Evolutionary conservation across 1,284 basidiomycete species (phyloP), one percentile per base, ranked within the genome.

Genomic region (Xerocomus amazonicus): DNA sequence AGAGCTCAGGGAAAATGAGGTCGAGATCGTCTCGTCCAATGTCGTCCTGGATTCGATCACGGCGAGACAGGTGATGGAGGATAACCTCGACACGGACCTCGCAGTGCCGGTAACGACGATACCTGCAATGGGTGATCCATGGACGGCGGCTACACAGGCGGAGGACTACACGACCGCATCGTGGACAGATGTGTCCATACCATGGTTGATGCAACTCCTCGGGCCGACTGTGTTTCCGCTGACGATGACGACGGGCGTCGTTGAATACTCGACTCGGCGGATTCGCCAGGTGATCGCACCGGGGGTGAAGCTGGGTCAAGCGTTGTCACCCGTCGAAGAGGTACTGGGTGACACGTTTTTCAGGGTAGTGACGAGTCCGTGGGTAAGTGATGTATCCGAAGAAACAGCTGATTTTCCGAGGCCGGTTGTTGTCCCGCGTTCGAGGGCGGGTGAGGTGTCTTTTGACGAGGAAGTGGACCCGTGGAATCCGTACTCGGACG

Each of bases 401-500:
- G 60, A 55, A 43, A 59, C 55, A 9, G 19, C 6, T 1, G 62
- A 63, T 19, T 59, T 68, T 34, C 43, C 53, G 6, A 35, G 41
- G 31, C 63, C 63, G 5, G 47, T 52, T 40, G 48, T 68, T 17
- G 34, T 46, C 31, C 49, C 49, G 26, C 52, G 47, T 3, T 54
- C 55, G n/a, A 51, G 38, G 12, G 48, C 46, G 6, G 53, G 50
- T 9, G 51, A 27, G 0, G 16, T 31, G 10, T 45, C n/a, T n/a
- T n/a, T 45, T 9, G 27, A 48, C 28, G 32, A 39, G 5, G 41
- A 33, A 9, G 35, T 43, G 1, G 36, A 56, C 31, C 50, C 66
- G 31, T 79, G 82, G 59, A 71, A 83, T 54, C 72, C 79, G 8
- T 66, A 66, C 38, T 70, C 65, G 43, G 78, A 84, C 50, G 69